Evolutionary conservation across 768 basidiomycete genomes (phyloP), one percentile per base, ranked within the genome.

Genomic region (Cystofilobasidium bisporidii): DNA sequence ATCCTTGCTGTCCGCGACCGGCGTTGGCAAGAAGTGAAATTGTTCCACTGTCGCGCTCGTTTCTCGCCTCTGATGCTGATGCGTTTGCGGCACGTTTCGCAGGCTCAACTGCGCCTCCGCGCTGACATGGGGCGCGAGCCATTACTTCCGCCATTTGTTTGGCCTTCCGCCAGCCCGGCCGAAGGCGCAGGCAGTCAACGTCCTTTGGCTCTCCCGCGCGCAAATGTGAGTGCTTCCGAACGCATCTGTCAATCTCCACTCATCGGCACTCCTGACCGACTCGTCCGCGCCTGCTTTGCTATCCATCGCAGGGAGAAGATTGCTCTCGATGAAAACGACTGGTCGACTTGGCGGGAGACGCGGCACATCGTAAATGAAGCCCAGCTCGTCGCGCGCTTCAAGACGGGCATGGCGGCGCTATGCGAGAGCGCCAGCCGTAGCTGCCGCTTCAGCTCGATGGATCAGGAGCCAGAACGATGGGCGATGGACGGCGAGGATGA

Each of bases 71-170:
- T 3, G 28, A 30, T 63, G 10, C 11, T 24, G 33, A 43, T n/a
- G 47, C 18, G 2, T 56, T 55, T 56, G 28, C 22, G 0, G 22
- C n/a, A 11, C 28, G 18, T 61, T 24, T 1, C 20, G 2, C 18
- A 73, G 74, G 18, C 72, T 72, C 59, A 61, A 67, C 14, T 76
- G 75, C 67, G 73, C 73, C 17, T 73, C 75, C 18, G 61, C 74
- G 1, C 71, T 76, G 14, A 73, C 73, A 0, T 76, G 74, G 75
- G 75, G 72, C 0, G 72, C 75, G 22, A 71, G 74, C 0, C 75
- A 76, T 63, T 76, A 73, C 64, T 75, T 73, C 55, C 73, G 75
- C n/a, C 70, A 73, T 47, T 67, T 76, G 9, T 75, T 76, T 45
- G 74, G 75, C 28, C 69, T 76, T 24, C 50, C 67, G 5, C 71